Evolutionary conservation across 31 red algal genomes (phyloP).

Genomic region (Asparagopsis taxiformis): DNA sequence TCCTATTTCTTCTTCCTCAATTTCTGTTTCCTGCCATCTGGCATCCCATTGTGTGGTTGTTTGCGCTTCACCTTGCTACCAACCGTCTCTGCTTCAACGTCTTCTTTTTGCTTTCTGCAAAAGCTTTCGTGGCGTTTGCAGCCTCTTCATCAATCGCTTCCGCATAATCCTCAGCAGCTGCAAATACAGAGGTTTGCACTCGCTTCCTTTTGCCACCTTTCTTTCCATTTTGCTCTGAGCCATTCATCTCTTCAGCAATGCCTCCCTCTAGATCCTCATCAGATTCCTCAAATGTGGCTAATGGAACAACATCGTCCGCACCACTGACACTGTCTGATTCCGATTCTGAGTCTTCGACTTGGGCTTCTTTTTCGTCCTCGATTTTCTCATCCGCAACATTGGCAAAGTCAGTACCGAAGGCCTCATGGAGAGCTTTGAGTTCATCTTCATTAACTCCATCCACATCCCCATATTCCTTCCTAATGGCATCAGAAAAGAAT

Average conservation of each 20-base stretch:
- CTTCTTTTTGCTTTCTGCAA: neutral
- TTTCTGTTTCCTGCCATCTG: neutral
- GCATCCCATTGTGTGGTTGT: conserved; percentile 10
- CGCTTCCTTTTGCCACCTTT: neutral
- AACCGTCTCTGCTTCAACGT: neutral
- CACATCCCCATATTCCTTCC: conserved; percentile 4
- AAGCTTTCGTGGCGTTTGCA: too few species aligned
- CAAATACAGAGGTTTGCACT: conserved; percentile 17
- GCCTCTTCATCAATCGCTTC: conserved; percentile 25
- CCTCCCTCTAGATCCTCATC: neutral
- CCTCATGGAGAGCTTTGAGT: conserved; percentile 43
- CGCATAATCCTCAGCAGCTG: conserved; percentile 39
- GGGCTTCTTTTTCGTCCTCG: conserved; percentile 3
- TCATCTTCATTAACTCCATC: conserved; percentile 51
- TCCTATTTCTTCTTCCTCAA: conserved; percentile 1
- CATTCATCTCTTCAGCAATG: neutral
- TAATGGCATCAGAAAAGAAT: conserved; percentile 9
- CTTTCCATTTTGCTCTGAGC: neutral
- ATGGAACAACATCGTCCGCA: neutral
- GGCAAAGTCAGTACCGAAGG: conserved; percentile 5
- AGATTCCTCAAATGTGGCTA: neutral
- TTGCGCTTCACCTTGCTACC: conserved; percentile 6
- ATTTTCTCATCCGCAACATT: conserved; percentile 19
- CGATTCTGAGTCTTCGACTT: neutral
- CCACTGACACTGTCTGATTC: too few species aligned